Evolutionary conservation across 129 eudicot genomes (phyloP), one percentile per base, ranked within the genome.

Genomic region (Pulicaria dysenterica): DNA sequence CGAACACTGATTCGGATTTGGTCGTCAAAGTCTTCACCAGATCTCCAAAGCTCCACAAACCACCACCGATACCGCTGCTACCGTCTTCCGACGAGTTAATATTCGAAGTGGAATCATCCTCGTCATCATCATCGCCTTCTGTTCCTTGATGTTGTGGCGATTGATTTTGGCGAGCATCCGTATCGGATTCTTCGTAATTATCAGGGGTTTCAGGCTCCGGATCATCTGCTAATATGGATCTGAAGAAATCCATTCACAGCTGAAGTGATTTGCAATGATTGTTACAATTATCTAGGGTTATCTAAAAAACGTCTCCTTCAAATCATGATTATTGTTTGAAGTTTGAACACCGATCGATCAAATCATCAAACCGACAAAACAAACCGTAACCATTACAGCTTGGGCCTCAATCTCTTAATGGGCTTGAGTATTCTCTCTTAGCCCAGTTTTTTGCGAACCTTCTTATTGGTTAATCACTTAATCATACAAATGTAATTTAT

Each of bases 1-100:
- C 93, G 81, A 94, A 36, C 6, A 87, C 92, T 0, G 96, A 90
- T 57, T 94, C 99, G 53, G 98, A 90, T 80, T 78, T 81, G 69
- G 85, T 77, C 1, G 90, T 44, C 4, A 90, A 12, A 3, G 88
- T 85, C 54, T 87, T 85, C 58, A 94, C 79, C 44, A 94, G 60
- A 37, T 86, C 96, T 0, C 95, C 98, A 24, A 94, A 89, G 80
- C 87, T 75, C 98, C 98, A 89, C 7, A 72, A 56, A 19, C 76
- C 76, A 4, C 69, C 67, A 15, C 31, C 15, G n/a, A 15, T 43
- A 10, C 17, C 17, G 40, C 45, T 48, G 77, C 58, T 61, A 8
- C 72, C 77, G 65, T 71, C 77, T 3, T 71, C 80, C 6, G 84
- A 65, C 0, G 85, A 76, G 70, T 76, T 69, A 4, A 73, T 5